Evolutionary conservation across 768 basidiomycete species (phyloP).

Genomic region (Xerocomellus dryophilus): DNA sequence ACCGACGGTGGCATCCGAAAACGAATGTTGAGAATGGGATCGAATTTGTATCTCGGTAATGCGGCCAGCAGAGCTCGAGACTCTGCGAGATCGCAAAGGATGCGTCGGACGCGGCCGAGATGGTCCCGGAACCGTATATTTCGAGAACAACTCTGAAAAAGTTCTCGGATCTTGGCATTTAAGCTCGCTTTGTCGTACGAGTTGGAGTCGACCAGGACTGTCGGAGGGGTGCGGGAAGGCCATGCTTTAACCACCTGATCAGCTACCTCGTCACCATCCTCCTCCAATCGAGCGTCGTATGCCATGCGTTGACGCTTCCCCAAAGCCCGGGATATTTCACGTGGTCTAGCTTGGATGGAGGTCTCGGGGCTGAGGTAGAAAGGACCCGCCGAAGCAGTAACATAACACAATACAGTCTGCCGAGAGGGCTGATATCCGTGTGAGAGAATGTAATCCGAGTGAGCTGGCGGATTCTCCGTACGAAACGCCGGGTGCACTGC

Average conservation of each 20-base stretch:
- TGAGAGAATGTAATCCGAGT: background rate
- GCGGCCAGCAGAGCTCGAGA: background rate
- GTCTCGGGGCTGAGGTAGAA: background rate
- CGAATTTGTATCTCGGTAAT: background rate
- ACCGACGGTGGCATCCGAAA: background rate
- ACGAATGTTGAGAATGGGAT: background rate
- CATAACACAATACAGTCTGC: background rate
- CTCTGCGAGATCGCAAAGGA: background rate
- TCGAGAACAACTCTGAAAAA: background rate
- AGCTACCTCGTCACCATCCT: rapidly evolving
- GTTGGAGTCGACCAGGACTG: background rate
- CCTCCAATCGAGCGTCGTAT: background rate
- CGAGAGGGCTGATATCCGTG: background rate
- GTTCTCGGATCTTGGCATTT: background rate
- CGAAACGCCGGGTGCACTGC: constrained; percentile 10
- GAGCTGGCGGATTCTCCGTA: constrained; percentile 3
- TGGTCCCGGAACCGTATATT: background rate
- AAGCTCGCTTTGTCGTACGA: background rate
- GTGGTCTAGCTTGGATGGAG: no score
- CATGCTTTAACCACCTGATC: background rate
- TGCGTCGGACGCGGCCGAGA: background rate
- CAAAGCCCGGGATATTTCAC: background rate
- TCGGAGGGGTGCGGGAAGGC: background rate
- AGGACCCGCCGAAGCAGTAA: background rate
- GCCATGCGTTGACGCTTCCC: background rate